phyloP scores from a whole-genome alignment of 441 rosid species.

The Gossypium schwendimanii region DNA sequence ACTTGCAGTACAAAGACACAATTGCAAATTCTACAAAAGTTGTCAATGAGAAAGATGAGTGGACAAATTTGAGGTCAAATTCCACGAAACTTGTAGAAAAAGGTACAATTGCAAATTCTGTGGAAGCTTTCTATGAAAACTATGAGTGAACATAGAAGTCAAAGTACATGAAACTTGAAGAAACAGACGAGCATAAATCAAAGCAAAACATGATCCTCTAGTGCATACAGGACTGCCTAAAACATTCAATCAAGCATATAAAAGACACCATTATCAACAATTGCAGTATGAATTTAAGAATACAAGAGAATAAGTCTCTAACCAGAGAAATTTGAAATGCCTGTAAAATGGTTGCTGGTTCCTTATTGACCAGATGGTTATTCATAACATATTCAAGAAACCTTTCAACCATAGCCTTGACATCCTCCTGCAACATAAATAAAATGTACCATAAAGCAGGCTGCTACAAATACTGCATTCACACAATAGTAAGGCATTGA shows the following conservation, averaged over 20 bases:
- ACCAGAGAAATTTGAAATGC: constrained; percentile 92
- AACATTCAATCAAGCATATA: neutral
- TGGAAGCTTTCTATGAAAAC: neutral
- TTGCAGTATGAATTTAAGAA: constrained; percentile 3
- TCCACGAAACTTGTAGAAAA: neutral
- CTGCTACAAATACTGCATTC: neutral
- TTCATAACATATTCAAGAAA: constrained; percentile 71
- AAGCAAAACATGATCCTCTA: neutral
- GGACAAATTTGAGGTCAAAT: neutral
- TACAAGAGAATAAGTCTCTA: constrained; percentile 18
- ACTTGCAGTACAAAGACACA: neutral
- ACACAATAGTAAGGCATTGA: neutral
- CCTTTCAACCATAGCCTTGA: constrained; percentile 44
- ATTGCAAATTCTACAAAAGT: neutral
- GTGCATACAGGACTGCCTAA: neutral
- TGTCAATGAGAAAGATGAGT: neutral
- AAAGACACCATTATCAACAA: neutral
- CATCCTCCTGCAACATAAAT: constrained; percentile 52
- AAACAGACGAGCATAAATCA: neutral
- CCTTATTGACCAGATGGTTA: constrained; percentile 51
- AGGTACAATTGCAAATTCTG: neutral
- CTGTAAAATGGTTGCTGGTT: constrained; percentile 57
- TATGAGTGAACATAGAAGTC: neutral
- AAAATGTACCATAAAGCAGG: neutral
- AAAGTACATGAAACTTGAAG: neutral